Conservation (phyloP, 208 protist species). For the Trypanosoma scelopori region DNA sequence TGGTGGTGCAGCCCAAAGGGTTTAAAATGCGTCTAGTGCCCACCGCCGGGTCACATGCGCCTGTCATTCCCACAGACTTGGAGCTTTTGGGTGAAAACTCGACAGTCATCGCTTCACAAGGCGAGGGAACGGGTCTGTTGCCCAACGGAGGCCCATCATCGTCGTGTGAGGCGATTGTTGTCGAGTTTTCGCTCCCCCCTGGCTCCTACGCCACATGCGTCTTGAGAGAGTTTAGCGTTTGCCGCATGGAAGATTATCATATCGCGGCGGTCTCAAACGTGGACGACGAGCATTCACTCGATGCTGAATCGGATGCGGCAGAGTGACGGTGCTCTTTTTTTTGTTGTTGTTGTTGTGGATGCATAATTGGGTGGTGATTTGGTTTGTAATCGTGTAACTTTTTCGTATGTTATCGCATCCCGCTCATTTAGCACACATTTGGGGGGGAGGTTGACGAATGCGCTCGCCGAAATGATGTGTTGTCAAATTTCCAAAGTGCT, state of each 20-base stretch:
- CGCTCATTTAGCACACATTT: too few species aligned
- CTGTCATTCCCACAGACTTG: slow-evolving; percentile 72
- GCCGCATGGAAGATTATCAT: slow-evolving; percentile 46
- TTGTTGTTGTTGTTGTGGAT: neutral
- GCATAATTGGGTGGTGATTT: neutral
- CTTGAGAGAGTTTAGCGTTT: slow-evolving; percentile 71
- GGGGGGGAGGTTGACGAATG: too few species aligned
- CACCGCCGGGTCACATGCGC: slow-evolving; percentile 38
- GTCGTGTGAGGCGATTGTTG: slow-evolving; percentile 38
- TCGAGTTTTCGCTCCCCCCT: slow-evolving; percentile 75
- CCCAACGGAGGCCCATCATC: neutral
- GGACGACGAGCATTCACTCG: neutral
- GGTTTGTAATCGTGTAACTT: neutral
- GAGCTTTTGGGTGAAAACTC: slow-evolving; percentile 20
- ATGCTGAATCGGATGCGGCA: slow-evolving; percentile 6
- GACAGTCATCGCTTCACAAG: neutral
- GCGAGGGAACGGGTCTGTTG: neutral
- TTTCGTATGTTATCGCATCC: neutral
- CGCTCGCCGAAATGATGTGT: too few species aligned
- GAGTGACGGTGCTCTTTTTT: neutral
- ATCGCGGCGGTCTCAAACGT: neutral
- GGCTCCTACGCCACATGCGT: slow-evolving; percentile 88
- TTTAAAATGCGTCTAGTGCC: slow-evolving; percentile 34
- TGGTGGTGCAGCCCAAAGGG: slow-evolving; percentile 50
- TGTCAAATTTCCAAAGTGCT: neutral